These are phyloP conservation scores for Phaffomyces antillensis DNA, from an alignment of 805 yeast species.

Conservation along the genomic window DNA sequence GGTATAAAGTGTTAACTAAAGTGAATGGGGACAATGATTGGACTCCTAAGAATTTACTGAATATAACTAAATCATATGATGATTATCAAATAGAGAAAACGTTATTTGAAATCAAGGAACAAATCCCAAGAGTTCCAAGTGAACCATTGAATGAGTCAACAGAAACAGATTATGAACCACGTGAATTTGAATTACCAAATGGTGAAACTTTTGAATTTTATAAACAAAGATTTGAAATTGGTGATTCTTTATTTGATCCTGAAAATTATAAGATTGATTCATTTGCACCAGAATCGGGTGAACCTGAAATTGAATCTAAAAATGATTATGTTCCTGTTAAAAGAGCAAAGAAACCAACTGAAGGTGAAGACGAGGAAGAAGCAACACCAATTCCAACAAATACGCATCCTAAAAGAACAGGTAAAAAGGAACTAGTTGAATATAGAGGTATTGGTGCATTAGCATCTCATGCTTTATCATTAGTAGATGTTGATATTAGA, in stretches of 20 bases:
- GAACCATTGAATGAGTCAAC: constrained; percentile 28
- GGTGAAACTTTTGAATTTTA: constrained; percentile 61
- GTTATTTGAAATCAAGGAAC: constrained; percentile 70
- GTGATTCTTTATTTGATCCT: constrained; percentile 72
- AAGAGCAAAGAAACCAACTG: constrained; percentile 35
- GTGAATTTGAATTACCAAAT: constrained; percentile 69
- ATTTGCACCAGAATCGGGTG: constrained; percentile 46
- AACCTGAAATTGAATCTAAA: constrained; percentile 32
- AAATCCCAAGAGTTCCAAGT: constrained; percentile 43
- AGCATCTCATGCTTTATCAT: constrained; percentile 45
- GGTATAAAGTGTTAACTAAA: constrained; percentile 37
- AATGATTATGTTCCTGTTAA: constrained; percentile 73
- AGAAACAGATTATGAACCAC: constrained; percentile 22
- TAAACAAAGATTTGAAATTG: constrained; percentile 52
- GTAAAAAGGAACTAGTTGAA: constrained; percentile 19
- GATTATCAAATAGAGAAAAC: constrained; percentile 49
- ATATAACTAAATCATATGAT: constrained; percentile 37
- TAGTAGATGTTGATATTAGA: constrained; percentile 73
- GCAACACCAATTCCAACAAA: constrained; percentile 16
- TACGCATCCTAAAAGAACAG: constrained; percentile 20
- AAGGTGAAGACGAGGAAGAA: constrained; percentile 27
- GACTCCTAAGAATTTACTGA: constrained; percentile 15
- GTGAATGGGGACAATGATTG: constrained; percentile 29
- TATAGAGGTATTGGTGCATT: constrained; percentile 52
- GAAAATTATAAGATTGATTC: constrained; percentile 32